phyloP scores from a whole-genome alignment of 139 green algal species.

The Closterium sp. region DNA sequence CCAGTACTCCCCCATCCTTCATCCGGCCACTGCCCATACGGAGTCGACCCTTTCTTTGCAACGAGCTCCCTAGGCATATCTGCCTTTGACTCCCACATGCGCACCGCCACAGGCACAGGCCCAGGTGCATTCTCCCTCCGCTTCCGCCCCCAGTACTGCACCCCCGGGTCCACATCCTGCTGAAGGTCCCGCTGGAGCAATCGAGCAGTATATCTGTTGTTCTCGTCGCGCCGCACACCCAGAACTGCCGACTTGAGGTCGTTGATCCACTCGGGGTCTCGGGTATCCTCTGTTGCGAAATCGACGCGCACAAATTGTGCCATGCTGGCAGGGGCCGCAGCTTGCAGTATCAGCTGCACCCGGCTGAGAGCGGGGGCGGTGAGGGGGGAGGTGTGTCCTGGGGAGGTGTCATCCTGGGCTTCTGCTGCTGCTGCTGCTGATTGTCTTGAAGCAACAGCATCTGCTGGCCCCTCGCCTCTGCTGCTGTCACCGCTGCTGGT shows the following conservation, averaged over 20 bases:
- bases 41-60: background rate
- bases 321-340: background rate
- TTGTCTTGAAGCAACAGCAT: background rate
- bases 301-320: background rate
- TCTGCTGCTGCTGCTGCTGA: background rate
- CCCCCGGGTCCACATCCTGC: background rate
- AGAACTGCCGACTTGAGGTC: background rate
- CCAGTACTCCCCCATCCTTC: background rate
- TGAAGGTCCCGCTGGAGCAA: background rate
- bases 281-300: background rate
- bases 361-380: background rate
- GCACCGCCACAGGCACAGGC: background rate
- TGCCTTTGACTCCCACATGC: no score
- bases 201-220: background rate
- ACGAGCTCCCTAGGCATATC: background rate
- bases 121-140: background rate
- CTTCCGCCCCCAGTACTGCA: background rate
- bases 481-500: slow-evolving; percentile 2
- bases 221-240: background rate
- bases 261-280: background rate
- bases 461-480: background rate
- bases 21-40: background rate
- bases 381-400: background rate
- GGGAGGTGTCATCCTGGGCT: background rate
- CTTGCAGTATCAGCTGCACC: background rate